Evolutionary conservation across 768 basidiomycete genomes (phyloP), one percentile per base, ranked within the genome.

Genomic region (Rhizopogon roseolus): DNA sequence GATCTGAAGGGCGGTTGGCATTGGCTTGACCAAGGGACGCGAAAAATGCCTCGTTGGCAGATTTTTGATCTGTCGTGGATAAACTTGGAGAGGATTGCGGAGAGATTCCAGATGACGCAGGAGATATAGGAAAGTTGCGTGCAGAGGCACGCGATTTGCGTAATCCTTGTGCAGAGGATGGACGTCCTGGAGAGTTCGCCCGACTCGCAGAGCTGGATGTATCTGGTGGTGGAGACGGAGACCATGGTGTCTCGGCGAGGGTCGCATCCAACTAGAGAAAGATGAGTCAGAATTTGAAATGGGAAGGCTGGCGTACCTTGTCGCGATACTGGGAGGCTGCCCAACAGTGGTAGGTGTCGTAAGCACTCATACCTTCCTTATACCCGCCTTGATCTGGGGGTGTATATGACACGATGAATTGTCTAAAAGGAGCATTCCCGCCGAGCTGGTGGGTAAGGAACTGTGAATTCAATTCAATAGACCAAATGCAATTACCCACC

Each of bases 301-400:
- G 42, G 13, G 39, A 6, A 19, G 29, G 28, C 16, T 51, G 0
- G 44, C 52, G 51, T 60, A 90, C 94, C 79, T 97, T 99, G 70
- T 94, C 91, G 41, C 90, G 84, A 71, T 98, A 98, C 71, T 98
- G 94, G 2, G 88, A 76, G 1, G 94, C 96, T 2, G 94, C 90
- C 93, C 95, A 97, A 38, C 82, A 88, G 64, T 93, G 91, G 70
- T 98, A 98, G 52, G 81, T 92, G 60, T 92, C 86, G 60, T 86
- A 80, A 29, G 84, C 63, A 55, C 73, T 81, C 63, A 84, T 76
- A 50, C 72, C 76, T 34, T 83, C 79, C 46, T 73, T 81, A 72
- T 86, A 87, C 7, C 89, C 90, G 38, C 85, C 85, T 60, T 82
- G 80, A 52, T 84, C 81, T 7, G 75, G 67, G 9, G 88, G 84